phyloP scores from a whole-genome alignment of 371 early-diverging fungal species.

The Sporodiniella umbellata region DNA sequence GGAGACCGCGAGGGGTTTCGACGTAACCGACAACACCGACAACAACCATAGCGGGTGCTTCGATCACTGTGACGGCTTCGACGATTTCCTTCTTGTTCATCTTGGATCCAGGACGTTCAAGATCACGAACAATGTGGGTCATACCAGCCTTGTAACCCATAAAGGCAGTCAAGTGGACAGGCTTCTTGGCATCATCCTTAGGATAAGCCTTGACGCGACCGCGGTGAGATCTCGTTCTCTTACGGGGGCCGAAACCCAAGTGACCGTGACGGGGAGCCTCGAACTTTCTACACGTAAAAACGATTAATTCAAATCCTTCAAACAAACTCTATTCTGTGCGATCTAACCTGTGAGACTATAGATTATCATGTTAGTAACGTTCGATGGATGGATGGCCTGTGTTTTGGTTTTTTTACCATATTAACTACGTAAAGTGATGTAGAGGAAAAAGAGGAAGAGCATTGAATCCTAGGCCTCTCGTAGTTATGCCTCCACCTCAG shows the following conservation, averaged over 20 bases:
- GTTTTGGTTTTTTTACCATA: not conserved
- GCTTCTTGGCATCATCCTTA: conserved; percentile 94
- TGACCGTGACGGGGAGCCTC: conserved; percentile 95
- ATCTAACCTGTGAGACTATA: not conserved
- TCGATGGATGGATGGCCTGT: conserved; percentile 2
- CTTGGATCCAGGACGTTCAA: conserved; percentile 97
- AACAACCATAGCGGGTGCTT: conserved; percentile 98
- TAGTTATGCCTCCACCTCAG: too few relatives aligned
- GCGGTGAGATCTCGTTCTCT: conserved; percentile 94
- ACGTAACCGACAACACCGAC: conserved; percentile 99
- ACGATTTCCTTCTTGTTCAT: conserved; percentile 99
- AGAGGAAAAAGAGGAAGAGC: conserved; percentile 1
- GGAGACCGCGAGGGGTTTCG: conserved; percentile 98
- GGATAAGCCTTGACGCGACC: conserved; percentile 99
- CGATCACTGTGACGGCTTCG: conserved; percentile 99
- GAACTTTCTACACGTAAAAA: conserved; percentile 4
- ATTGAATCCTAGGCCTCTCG: too few relatives aligned
- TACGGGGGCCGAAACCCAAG: conserved; percentile 99
- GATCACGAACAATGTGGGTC: conserved; percentile 99
- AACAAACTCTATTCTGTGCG: not conserved
- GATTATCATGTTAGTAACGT: not conserved
- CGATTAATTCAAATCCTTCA: not conserved
- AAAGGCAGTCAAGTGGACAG: conserved; percentile 99
- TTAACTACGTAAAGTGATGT: not conserved
- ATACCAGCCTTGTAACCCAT: conserved; percentile 99